Base-by-base conservation (phyloP, 345 rosid species). In the Arabidopsis arenosa region DNA sequence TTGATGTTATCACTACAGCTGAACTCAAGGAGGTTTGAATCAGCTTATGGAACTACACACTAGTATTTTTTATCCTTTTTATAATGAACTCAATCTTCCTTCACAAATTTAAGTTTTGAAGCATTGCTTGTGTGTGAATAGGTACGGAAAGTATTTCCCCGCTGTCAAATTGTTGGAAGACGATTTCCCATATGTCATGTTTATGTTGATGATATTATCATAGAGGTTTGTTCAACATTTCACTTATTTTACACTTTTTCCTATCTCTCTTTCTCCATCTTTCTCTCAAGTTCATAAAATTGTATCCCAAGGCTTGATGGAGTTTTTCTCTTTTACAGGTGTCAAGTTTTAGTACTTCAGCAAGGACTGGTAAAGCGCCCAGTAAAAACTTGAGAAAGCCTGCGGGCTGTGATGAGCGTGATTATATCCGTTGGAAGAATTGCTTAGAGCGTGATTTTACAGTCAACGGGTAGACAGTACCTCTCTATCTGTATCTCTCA, bases 121-220 rank as follows among this genome's bases (percentile, higher is more conserved):
- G 45, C 44, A 8, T 52, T 0, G 3, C 5, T 28, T 28, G 32
- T 36, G 4, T 68, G 41, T 66, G 33, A 75, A 28, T 78, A 85
- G 96, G 91, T 86, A n/a, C 73, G 70, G 47, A 73, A 79, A 43
- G 70, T 83, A 62, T 90, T 90, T 72, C 52, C 87, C 0, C 35
- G 80, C 49, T 88, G 89, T 77, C 80, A 70, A 54, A 83, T 88
- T 55, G 83, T 90, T 79, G 96, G 96, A 57, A 83, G 72, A 74
- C 82, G 91, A 56, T 90, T 88, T 80, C 93, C 91, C 14, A 90
- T 90, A 54, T 90, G 93, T 58, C 91, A 85, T 68, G 91, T 85
- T 15, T 80, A 83, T 52, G 73, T 90, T 3, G 84, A 82, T 40
- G 87, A 80, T 18, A 76, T 80, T 39, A 80, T 79, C 37, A 70